These are phyloP conservation scores for Citropsis articulata DNA, from an alignment of 345 rosid species.

Conservation along the genomic window DNA sequence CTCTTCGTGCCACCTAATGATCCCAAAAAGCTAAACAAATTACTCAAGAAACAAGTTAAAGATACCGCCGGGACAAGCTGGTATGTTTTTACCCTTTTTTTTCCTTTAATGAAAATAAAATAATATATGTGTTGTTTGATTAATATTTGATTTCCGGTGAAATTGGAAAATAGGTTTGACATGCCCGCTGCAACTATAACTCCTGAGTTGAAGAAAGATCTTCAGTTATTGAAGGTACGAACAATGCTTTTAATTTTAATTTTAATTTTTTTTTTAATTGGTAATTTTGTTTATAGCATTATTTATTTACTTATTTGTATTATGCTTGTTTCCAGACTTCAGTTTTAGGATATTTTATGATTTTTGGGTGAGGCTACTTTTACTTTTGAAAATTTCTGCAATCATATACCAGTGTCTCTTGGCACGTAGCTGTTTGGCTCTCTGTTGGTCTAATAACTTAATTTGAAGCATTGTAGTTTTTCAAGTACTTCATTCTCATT, in stretches of 20 bases:
- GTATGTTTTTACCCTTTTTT: conserved; percentile 24
- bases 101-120: too few relatives aligned
- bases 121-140: neutral
- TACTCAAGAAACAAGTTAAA: conserved; percentile 62
- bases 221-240: conserved; percentile 81
- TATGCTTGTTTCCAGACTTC: neutral
- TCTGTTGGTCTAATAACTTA: neutral
- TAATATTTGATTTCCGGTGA: neutral
- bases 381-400: neutral
- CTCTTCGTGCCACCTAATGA: conserved; percentile 69
- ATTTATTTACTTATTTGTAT: neutral
- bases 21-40: conserved; percentile 66
- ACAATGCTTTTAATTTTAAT: neutral
- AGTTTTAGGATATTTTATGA: neutral
- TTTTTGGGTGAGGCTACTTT: neutral
- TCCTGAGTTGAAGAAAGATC: conserved; percentile 82
- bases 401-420: too few relatives aligned
- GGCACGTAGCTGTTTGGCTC: neutral
- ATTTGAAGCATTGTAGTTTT: neutral
- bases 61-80: conserved; percentile 71
- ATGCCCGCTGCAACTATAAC: conserved; percentile 91
- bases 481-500: neutral
- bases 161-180: conserved; percentile 59
- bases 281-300: neutral
- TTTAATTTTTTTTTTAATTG: neutral